Evolutionary conservation across 2,329 filamentous ascomycete genomes (phyloP).

Genomic region (Alternaria tenuissima): DNA sequence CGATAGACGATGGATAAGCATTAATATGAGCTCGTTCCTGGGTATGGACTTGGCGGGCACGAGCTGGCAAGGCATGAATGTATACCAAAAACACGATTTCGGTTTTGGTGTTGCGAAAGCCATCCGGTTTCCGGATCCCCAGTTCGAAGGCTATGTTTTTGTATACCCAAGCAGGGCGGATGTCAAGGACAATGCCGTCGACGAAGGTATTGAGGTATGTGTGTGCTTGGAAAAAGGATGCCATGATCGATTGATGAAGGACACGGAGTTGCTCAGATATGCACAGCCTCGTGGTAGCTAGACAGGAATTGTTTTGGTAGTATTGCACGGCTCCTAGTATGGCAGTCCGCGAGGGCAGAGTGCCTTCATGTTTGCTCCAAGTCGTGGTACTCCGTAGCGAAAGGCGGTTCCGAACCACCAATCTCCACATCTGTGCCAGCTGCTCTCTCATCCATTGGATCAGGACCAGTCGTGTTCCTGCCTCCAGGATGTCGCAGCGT

Average conservation of each 20-base stretch:
- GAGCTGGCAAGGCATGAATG: constrained; percentile 37
- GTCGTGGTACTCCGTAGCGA: not conserved
- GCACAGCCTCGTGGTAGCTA: constrained; percentile 7
- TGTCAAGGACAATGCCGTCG: constrained; percentile 9
- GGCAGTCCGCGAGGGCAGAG: not conserved
- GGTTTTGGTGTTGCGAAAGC: constrained; percentile 37
- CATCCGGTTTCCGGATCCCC: constrained; percentile 23
- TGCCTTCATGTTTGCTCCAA: not conserved
- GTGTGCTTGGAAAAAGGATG: constrained; percentile 23
- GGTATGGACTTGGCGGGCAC: constrained; percentile 36
- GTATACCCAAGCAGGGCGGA: constrained; percentile 22
- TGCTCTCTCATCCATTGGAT: not conserved
- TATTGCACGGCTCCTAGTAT: not conserved
- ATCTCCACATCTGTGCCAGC: not conserved
- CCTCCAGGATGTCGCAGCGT: not conserved
- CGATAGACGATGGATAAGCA: constrained; percentile 32
- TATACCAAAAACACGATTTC: constrained; percentile 39
- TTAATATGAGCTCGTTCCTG: constrained; percentile 32
- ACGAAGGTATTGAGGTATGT: constrained; percentile 31
- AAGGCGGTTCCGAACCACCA: not conserved
- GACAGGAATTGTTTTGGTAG: not conserved
- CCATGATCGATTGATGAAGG: constrained; percentile 21
- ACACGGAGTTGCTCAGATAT: constrained; percentile 17
- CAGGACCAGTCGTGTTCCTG: not conserved
- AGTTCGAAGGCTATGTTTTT: constrained; percentile 28